Base-by-base conservation (phyloP, 768 basidiomycete species). In the Suillus plorans region DNA sequence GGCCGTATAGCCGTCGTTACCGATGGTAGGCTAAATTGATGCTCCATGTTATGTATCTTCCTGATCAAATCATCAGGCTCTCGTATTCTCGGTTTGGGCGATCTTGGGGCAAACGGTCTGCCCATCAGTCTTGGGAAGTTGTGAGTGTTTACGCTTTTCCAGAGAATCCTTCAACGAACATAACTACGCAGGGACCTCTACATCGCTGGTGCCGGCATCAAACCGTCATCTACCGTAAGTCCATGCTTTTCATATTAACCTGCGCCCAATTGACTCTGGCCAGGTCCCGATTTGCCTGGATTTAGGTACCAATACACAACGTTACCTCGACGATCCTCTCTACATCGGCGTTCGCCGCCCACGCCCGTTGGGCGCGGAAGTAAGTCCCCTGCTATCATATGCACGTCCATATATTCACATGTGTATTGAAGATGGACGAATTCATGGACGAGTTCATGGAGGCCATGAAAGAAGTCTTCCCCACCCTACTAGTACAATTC, bases 371-470 rank as follows among this genome's bases (percentile, higher is more conserved):
- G 73, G 72, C 13, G 66, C 69, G 56, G 85, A 86, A 78, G 85
- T 79, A 67, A 69, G 70, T 65, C 63, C 5, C 53, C 68, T 67
- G 41, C 25, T 20, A 16, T 36, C 20, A 25, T 42, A 12, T 34
- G 34, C 16, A 50, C 58, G 20, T 66, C 1, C 34, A 37, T 25
- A 16, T 18, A 34, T 22, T 64, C 14, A 64, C 18, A 37, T 37
- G 16, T 13, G 13, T 50, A 10, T 72, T 59, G 59, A 66, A 88
- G 86, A 89, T 89, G 82, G 85, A 87, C 50, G 86, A 77, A 44
- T 91, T 92, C 77, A 88, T 92, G 85, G 84, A 88, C 62, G 86
- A 88, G 68, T 91, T 92, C 75, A 91, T 92, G 88, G 73, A 78
- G 18, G 86, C 88, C 10, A 86, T 89, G 81, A 74, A 77, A 50